phyloP scores from a whole-genome alignment of 2,329 filamentous ascomycete species.

The Fusarium falciforme region DNA sequence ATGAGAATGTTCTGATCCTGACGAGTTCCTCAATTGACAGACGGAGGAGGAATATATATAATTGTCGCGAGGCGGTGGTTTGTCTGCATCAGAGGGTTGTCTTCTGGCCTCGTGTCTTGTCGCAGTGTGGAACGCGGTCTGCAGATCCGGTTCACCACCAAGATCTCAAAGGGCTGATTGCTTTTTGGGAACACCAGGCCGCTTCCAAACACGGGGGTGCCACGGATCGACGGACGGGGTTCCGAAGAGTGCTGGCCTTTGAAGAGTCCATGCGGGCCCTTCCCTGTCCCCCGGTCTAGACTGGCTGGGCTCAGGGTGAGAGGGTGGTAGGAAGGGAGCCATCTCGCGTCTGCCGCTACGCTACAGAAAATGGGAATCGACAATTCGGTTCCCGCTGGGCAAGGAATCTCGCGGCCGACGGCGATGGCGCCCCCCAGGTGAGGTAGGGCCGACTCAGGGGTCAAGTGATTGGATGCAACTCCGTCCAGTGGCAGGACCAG shows the following conservation, averaged over 20 bases:
- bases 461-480: neutral
- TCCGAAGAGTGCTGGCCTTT: constrained; percentile 21
- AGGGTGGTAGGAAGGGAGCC: neutral
- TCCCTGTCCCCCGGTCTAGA: constrained; percentile 8
- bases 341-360: neutral
- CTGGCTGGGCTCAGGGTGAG: neutral
- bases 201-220: constrained; percentile 5
- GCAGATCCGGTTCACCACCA: constrained; percentile 33
- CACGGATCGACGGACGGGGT: constrained; percentile 37
- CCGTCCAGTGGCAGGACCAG: neutral
- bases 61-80: neutral
- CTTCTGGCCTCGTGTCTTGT: constrained; percentile 2
- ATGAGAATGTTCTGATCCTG: constrained; percentile 3
- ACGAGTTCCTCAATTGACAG: neutral
- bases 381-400: constrained; percentile 17
- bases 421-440: neutral
- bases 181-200: neutral
- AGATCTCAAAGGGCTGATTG: constrained; percentile 28
- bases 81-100: constrained; percentile 1
- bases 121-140: constrained; percentile 33
- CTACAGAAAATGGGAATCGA: constrained; percentile 13
- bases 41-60: constrained; percentile 31
- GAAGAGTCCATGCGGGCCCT: neutral
- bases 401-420: neutral
- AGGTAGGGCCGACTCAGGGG: constrained; percentile 2